A percentile compares a stretch with the other conserved stretches of the same genome.
Evolutionary conservation across 768 basidiomycete genomes (phyloP).

Genomic region (Boletus tylopilopsis): DNA sequence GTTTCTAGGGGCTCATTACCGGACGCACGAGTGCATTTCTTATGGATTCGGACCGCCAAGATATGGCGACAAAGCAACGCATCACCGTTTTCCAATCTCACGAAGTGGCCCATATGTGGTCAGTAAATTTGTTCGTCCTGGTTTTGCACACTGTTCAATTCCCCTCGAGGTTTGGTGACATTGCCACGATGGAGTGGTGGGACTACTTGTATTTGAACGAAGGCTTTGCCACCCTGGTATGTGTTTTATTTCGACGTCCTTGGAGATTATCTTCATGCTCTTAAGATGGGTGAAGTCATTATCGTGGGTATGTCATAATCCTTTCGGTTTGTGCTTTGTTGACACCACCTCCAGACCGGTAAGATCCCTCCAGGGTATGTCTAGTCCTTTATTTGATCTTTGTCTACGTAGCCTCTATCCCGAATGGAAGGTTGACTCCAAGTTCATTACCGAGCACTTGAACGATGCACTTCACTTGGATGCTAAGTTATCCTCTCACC

Average conservation of each 20-base stretch:
- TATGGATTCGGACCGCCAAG: constrained; percentile 70
- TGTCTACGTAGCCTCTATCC: constrained; percentile 66
- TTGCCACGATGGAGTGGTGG: constrained; percentile 95
- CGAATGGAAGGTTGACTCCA: constrained; percentile 80
- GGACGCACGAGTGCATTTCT: constrained; percentile 81
- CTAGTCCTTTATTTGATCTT: background rate
- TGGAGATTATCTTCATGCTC: constrained; percentile 1
- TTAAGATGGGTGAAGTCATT: constrained; percentile 84
- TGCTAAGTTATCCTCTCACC: constrained; percentile 83
- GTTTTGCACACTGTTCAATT: background rate
- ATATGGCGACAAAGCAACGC: constrained; percentile 72
- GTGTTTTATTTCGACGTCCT: constrained; percentile 19
- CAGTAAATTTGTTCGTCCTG: constrained; percentile 13
- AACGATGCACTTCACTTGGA: constrained; percentile 79
- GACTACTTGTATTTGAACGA: constrained; percentile 80
- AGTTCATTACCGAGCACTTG: constrained; percentile 78
- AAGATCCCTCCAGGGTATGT: constrained; percentile 16
- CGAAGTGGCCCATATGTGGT: constrained; percentile 86
- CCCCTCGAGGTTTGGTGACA: constrained; percentile 72
- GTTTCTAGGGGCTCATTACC: constrained; percentile 75
- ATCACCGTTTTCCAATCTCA: constrained; percentile 79
- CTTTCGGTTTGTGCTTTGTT: constrained; percentile 1
- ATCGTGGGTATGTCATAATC: constrained; percentile 52
- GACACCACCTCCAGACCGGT: constrained; percentile 48
- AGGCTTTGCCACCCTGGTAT: constrained; percentile 84